These are phyloP conservation scores for Aspergillus udagawae DNA, from an alignment of 2,329 filamentous ascomycete species.

Conservation along the genomic window DNA sequence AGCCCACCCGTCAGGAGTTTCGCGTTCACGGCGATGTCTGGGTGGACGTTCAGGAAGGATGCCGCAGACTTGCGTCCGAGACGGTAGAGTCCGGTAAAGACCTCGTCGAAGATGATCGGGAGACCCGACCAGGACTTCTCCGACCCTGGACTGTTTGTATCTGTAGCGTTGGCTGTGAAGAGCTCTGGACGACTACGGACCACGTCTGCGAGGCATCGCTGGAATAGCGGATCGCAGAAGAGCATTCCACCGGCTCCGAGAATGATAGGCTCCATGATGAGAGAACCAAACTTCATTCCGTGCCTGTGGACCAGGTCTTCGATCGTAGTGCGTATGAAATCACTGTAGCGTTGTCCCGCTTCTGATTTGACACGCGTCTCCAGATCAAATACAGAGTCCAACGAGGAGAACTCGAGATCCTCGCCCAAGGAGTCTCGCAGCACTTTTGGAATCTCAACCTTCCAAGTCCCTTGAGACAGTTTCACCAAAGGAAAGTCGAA, in stretches of 20 bases:
- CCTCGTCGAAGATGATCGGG: conserved; percentile 78
- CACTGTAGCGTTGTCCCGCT: conserved; percentile 52
- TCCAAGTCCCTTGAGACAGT: conserved; percentile 64
- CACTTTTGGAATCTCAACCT: conserved; percentile 53
- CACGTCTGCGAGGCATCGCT: conserved; percentile 64
- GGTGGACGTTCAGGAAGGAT: conserved; percentile 62
- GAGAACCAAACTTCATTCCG: conserved; percentile 67
- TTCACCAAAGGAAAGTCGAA: conserved; percentile 72
- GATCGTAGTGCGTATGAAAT: conserved; percentile 56
- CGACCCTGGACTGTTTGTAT: not conserved
- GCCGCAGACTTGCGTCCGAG: conserved; percentile 69
- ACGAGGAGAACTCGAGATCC: conserved; percentile 42
- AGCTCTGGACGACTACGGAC: conserved; percentile 58
- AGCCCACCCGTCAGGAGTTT: conserved; percentile 80
- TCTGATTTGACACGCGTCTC: conserved; percentile 44
- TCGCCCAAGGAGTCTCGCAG: conserved; percentile 47
- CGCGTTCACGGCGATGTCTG: conserved; percentile 76
- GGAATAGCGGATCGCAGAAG: conserved; percentile 78
- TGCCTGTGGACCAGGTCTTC: conserved; percentile 49
- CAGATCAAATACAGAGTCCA: conserved; percentile 61
- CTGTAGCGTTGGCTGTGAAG: conserved; percentile 40
- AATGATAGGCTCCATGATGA: conserved; percentile 76
- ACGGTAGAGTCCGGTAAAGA: conserved; percentile 81
- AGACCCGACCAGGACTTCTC: conserved; percentile 62
- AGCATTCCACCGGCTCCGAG: conserved; percentile 82